A percentile compares a stretch with the other conserved stretches of the same genome.
Conservation (phyloP, 2,329 filamentous ascomycete species). For the Penicillium hesseltinei region DNA sequence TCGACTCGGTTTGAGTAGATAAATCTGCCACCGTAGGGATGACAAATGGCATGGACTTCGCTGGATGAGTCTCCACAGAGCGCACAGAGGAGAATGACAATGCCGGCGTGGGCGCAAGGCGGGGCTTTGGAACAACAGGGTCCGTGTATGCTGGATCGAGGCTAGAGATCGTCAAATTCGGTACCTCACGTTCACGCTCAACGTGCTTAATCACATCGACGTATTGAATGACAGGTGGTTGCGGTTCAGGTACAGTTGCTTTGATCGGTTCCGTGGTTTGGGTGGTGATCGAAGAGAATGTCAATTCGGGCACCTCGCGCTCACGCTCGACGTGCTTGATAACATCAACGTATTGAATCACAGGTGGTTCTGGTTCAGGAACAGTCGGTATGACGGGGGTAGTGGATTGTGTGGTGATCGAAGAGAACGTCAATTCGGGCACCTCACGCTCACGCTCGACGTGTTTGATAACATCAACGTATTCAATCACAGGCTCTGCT, state of each 20-base stretch:
- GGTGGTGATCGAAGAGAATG: constrained; percentile 32
- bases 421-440: constrained; percentile 28
- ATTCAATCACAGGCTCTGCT: constrained; percentile 18
- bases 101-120: constrained; percentile 20
- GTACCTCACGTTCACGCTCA: constrained; percentile 17
- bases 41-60: constrained; percentile 35
- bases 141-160: constrained; percentile 30
- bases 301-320: constrained; percentile 18
- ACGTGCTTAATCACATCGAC: constrained; percentile 6
- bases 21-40: constrained; percentile 19
- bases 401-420: constrained; percentile 29
- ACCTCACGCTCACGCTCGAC: constrained; percentile 7
- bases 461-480: constrained; percentile 7
- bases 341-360: constrained; percentile 3
- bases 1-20: constrained; percentile 25
- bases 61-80: constrained; percentile 48
- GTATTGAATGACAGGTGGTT: constrained; percentile 14
- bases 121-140: constrained; percentile 30
- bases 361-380: constrained; percentile 17
- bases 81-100: constrained; percentile 44
- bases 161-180: constrained; percentile 30
- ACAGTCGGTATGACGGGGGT: constrained; percentile 23
- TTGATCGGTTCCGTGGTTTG: constrained; percentile 26
- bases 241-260: constrained; percentile 19
- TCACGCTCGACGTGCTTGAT: constrained; percentile 8